phyloP scores from a whole-genome alignment of 2,329 filamentous ascomycete species.

The Beauveria asiatica region DNA sequence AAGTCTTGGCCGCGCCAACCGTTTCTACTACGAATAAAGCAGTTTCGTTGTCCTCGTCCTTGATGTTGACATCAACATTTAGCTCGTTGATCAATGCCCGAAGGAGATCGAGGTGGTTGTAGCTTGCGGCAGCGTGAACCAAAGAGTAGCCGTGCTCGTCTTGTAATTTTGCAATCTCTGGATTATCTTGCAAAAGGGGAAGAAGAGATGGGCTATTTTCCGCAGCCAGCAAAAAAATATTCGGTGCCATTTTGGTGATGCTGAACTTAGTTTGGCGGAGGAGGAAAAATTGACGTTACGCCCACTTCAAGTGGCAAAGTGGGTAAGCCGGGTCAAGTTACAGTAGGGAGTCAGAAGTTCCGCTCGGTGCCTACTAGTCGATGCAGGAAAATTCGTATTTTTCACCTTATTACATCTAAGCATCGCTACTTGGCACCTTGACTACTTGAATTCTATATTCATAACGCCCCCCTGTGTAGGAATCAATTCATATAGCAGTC shows the following conservation, averaged over 20 bases:
- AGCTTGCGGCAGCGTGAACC: conserved; percentile 86
- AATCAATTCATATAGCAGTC: too few species aligned
- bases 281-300: not conserved
- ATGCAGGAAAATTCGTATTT: too few species aligned
- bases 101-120: conserved; percentile 76
- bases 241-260: conserved; percentile 37
- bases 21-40: conserved; percentile 90
- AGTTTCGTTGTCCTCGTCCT: conserved; percentile 87
- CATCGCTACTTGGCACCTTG: too few species aligned
- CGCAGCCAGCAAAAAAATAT: conserved; percentile 68
- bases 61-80: conserved; percentile 68
- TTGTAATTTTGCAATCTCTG: conserved; percentile 67
- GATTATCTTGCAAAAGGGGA: conserved; percentile 63
- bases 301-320: not conserved
- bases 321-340: not conserved
- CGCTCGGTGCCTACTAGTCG: too few species aligned
- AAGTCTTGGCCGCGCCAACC: conserved; percentile 63
- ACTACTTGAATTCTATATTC: too few species aligned
- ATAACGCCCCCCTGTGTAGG: too few species aligned
- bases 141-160: conserved; percentile 93
- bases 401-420: too few species aligned
- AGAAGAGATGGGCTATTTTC: conserved; percentile 71
- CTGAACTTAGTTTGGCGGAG: not conserved
- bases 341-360: too few species aligned
- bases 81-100: conserved; percentile 68